A percentile compares a stretch with the other conserved stretches of the same genome.
These are phyloP conservation scores for Leishmania martiniquensis DNA, from an alignment of 208 protist genomes.

Conservation along the genomic window DNA sequence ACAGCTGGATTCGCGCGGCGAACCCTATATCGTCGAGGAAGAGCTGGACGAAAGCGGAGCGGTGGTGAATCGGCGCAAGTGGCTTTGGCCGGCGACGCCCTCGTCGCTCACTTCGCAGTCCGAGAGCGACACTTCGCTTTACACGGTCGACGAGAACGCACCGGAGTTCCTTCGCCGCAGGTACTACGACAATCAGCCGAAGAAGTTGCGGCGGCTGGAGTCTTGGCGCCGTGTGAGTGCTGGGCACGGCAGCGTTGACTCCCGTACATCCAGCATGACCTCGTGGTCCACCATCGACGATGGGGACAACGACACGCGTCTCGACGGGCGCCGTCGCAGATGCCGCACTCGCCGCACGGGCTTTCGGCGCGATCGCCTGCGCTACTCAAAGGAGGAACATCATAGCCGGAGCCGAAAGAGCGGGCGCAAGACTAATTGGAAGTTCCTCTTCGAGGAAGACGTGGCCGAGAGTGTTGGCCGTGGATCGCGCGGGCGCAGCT, in stretches of 20 bases:
- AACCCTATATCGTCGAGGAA: constrained; percentile 53
- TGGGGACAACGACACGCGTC: constrained; percentile 14
- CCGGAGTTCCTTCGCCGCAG: constrained; percentile 15
- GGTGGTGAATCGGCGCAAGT: constrained; percentile 39
- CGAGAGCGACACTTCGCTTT: constrained; percentile 30
- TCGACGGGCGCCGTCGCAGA: constrained; percentile 25
- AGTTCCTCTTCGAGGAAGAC: neutral
- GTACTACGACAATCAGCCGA: constrained; percentile 35
- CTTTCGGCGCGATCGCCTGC: constrained; percentile 15
- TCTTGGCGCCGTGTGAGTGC: constrained; percentile 14
- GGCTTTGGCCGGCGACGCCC: neutral
- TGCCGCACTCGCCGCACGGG: constrained; percentile 22
- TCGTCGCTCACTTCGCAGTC: neutral
- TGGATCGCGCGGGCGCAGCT: neutral
- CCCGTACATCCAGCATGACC: constrained; percentile 28
- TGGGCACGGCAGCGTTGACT: constrained; percentile 6
- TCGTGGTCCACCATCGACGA: constrained; percentile 46
- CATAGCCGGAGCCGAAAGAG: neutral
- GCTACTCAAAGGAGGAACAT: neutral
- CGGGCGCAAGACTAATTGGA: neutral
- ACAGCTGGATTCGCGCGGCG: neutral
- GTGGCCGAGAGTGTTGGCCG: neutral
- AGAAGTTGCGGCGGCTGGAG: constrained; percentile 44
- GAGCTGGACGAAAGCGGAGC: constrained; percentile 44
- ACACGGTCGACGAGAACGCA: constrained; percentile 14